phyloP scores from a whole-genome alignment of 352 stramenopile species.

The Elongisporangium senticosum region DNA sequence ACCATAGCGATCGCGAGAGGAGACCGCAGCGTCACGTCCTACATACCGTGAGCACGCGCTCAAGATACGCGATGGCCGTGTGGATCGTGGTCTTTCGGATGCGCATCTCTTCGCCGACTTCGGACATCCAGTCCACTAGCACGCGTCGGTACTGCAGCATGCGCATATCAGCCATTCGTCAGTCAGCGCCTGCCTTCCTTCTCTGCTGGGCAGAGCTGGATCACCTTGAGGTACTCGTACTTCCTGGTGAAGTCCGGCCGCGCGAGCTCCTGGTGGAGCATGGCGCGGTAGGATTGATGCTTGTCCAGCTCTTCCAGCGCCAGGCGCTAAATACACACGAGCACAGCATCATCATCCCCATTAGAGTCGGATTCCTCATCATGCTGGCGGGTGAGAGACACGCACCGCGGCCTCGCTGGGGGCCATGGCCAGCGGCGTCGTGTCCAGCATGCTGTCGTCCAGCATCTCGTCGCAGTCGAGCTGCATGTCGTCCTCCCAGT shows the following conservation, averaged over 20 bases:
- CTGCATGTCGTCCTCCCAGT: conserved; percentile 49
- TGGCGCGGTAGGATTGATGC: conserved; percentile 61
- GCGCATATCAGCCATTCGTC: conserved; percentile 1
- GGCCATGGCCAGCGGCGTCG: conserved; percentile 13
- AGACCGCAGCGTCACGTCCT: conserved; percentile 9
- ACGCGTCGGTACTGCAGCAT: conserved; percentile 54
- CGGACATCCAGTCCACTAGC: conserved; percentile 82
- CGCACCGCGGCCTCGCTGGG: conserved; percentile 13
- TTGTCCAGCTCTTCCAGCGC: conserved; percentile 72
- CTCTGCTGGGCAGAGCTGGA: neutral
- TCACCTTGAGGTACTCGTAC: conserved; percentile 76
- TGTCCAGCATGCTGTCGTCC: conserved; percentile 46
- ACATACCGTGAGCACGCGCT: conserved; percentile 51
- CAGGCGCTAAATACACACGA: conserved; percentile 32
- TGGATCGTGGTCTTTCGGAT: conserved; percentile 81
- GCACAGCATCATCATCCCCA: neutral
- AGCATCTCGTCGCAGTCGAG: conserved; percentile 82
- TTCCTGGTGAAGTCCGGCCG: conserved; percentile 64
- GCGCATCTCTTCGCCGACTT: conserved; percentile 80
- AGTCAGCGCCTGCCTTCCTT: neutral
- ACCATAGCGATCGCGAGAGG: neutral
- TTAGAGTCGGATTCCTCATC: neutral
- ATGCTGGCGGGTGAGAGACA: conserved; percentile 14
- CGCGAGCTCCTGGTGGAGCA: conserved; percentile 68
- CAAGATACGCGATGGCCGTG: conserved; percentile 75